Conservation (phyloP, 164 flowering plant species). For the Stephania yunnanensis region DNA sequence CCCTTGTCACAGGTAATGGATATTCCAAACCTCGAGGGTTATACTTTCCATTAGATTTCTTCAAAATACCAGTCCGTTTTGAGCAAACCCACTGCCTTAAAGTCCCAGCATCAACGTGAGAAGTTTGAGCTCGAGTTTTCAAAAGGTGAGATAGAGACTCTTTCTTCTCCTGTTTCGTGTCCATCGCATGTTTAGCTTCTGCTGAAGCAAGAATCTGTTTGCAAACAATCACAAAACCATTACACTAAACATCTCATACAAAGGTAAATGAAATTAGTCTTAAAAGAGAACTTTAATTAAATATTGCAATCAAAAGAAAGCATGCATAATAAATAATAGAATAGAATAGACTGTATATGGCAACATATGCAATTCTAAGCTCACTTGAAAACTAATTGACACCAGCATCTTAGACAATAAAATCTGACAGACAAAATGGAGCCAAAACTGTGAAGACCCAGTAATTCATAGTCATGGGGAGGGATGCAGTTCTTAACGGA, state of each 20-base stretch:
- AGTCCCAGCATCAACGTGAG: constrained; percentile 30
- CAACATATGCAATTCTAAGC: not conserved
- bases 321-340: not conserved
- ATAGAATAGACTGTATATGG: not conserved
- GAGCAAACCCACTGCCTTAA: constrained; percentile 52
- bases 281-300: not conserved
- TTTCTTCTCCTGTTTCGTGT: constrained; percentile 23
- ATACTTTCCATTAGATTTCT: constrained; percentile 29
- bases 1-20: constrained; percentile 18
- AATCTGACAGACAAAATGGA: not conserved
- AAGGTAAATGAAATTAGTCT: not conserved
- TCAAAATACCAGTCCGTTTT: constrained; percentile 39
- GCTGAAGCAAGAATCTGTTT: constrained; percentile 30
- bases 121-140: constrained; percentile 25
- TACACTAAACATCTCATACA: not conserved
- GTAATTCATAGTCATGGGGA: not conserved
- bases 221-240: constrained; percentile 13
- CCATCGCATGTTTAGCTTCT: constrained; percentile 19
- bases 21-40: constrained; percentile 15
- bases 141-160: constrained; percentile 15
- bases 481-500: not conserved
- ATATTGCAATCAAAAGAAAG: not conserved
- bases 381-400: not conserved
- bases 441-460: not conserved
- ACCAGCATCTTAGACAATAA: no score